Conservation (phyloP, 2,329 filamentous ascomycete genomes). For the Scolecobasidium constrictum region DNA sequence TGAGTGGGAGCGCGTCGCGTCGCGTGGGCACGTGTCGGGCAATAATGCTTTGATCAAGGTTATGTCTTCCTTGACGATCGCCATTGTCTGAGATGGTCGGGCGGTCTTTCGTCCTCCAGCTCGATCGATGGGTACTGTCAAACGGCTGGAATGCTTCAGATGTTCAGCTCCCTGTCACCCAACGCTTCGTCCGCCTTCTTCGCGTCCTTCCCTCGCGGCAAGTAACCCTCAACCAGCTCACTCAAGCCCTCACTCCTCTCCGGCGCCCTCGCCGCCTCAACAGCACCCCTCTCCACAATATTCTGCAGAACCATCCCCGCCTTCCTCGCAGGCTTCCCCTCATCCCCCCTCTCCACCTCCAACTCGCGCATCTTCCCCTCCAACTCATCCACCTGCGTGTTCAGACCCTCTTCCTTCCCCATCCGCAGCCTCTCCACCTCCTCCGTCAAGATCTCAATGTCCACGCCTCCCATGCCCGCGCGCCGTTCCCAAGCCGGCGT, state of each 20-base stretch:
- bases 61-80: too few relatives aligned
- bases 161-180: too few relatives aligned
- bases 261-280: slow-evolving; percentile 17
- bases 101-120: too few relatives aligned
- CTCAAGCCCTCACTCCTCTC: slow-evolving; percentile 11
- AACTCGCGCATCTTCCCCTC: slow-evolving; percentile 27
- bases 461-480: slow-evolving; percentile 15
- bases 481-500: slow-evolving; percentile 72
- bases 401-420: neutral
- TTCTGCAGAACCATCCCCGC: slow-evolving; percentile 20
- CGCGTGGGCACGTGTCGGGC: too few relatives aligned
- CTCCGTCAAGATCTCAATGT: slow-evolving; percentile 16
- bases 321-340: slow-evolving; percentile 16
- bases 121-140: too few relatives aligned
- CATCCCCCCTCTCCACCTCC: slow-evolving; percentile 34
- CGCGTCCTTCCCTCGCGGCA: too few relatives aligned
- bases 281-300: slow-evolving; percentile 20
- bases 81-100: too few relatives aligned
- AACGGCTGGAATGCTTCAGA: too few relatives aligned
- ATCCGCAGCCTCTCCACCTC: slow-evolving; percentile 11
- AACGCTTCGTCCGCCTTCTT: too few relatives aligned
- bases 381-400: slow-evolving; percentile 21
- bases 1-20: too few relatives aligned
- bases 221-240: neutral
- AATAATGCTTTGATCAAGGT: too few relatives aligned